Conservation (phyloP, 164 flowering plant genomes). For the Sextonia rubra region DNA sequence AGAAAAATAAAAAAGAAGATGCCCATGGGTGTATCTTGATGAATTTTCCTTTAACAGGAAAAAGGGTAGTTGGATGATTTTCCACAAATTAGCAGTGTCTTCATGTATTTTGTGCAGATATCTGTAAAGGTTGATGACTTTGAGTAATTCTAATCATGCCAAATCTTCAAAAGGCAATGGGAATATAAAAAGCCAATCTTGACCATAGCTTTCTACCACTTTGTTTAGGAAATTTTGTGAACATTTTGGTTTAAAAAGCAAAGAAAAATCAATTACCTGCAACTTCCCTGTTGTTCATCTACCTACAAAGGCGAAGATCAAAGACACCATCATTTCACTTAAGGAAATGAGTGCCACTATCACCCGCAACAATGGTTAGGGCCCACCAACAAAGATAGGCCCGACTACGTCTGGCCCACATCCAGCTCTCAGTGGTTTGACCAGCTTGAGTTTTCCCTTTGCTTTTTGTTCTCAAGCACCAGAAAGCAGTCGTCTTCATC, state of each 20-base stretch:
- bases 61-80: background rate
- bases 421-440: conserved; percentile 1
- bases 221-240: background rate
- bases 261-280: background rate
- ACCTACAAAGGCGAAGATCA: background rate
- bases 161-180: background rate
- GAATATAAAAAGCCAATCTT: background rate
- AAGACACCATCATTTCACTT: conserved; percentile 1
- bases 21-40: no score
- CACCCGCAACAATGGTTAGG: conserved; percentile 4
- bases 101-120: background rate
- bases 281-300: background rate
- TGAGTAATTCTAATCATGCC: background rate
- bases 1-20: no score
- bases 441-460: background rate
- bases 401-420: background rate
- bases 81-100: background rate
- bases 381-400: conserved; percentile 3
- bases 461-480: background rate
- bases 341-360: background rate
- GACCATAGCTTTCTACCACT: background rate
- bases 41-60: background rate
- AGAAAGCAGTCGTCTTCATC: background rate
- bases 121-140: background rate
- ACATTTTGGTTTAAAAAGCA: background rate